These are phyloP conservation scores for Hemisphaericaspora xylofermentans DNA, from an alignment of 1,139 yeast species.

Conservation along the genomic window DNA sequence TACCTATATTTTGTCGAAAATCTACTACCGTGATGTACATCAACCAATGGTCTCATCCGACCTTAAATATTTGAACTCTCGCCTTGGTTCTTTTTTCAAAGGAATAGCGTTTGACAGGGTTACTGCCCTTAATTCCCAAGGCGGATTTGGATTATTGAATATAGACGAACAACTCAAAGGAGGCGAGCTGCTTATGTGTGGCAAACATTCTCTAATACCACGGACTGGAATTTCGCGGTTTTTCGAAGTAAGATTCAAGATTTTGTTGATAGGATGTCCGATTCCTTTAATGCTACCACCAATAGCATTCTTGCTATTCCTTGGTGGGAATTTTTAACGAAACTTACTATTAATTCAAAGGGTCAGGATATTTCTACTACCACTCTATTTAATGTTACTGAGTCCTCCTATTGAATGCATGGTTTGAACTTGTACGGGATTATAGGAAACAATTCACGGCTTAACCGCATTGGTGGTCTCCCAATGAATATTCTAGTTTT, in stretches of 20 bases:
- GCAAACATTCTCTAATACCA: not conserved
- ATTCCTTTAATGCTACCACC: not conserved
- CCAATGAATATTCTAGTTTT: not conserved
- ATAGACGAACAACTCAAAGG: not conserved
- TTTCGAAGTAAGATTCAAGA: not conserved
- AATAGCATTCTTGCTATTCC: not conserved
- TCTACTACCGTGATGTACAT: not conserved
- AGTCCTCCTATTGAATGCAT: not conserved
- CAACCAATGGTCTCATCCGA: not conserved
- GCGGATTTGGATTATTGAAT: not conserved
- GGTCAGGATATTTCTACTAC: not conserved
- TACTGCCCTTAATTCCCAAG: not conserved
- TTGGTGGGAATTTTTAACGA: not conserved
- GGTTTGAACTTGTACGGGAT: not conserved
- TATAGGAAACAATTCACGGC: not conserved
- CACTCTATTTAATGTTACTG: not conserved
- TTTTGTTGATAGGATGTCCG: not conserved
- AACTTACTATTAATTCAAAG: not conserved
- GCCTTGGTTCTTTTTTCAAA: not conserved
- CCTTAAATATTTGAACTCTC: not conserved
- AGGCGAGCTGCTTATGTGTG: not conserved
- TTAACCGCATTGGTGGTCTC: not conserved
- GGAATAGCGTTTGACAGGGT: not conserved
- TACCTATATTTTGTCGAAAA: not conserved
- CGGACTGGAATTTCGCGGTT: not conserved